Conservation (phyloP, 495 filamentous ascomycete species). For the Bacidia gigantensis region DNA sequence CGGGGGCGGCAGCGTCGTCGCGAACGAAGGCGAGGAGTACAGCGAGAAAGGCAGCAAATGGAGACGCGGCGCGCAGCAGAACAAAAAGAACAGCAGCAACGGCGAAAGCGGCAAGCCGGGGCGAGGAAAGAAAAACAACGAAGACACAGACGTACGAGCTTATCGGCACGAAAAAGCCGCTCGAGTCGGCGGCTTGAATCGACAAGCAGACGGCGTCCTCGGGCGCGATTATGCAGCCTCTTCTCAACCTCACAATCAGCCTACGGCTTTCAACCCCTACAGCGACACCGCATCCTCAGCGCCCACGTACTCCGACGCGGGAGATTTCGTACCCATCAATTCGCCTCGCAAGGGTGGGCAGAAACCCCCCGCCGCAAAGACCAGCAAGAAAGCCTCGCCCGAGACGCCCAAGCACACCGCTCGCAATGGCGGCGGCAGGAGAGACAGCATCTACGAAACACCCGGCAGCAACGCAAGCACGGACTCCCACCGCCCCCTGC, state of each 20-base stretch:
- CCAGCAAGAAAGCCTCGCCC: not conserved
- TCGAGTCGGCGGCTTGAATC: slow-evolving; percentile 74
- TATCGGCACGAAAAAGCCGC: slow-evolving; percentile 79
- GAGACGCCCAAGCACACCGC: slow-evolving; percentile 15
- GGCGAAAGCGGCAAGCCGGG: slow-evolving; percentile 28
- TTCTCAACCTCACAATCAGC: slow-evolving; percentile 9
- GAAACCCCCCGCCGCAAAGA: not conserved
- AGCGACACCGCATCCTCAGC: slow-evolving; percentile 11
- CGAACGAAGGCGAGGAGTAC: slow-evolving; percentile 45
- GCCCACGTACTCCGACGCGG: slow-evolving; percentile 24
- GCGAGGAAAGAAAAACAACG: slow-evolving; percentile 30
- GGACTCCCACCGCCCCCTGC: slow-evolving; percentile 41
- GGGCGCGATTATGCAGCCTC: slow-evolving; percentile 49
- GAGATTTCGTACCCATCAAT: slow-evolving; percentile 10
- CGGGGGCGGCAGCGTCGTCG: slow-evolving; percentile 64
- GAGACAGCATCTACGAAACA: slow-evolving; percentile 32
- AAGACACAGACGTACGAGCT: slow-evolving; percentile 58
- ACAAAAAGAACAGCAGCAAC: slow-evolving; percentile 30
- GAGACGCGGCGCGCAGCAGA: slow-evolving; percentile 30
- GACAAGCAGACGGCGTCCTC: slow-evolving; percentile 55
- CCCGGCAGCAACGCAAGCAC: slow-evolving; percentile 38
- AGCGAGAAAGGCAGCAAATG: slow-evolving; percentile 30
- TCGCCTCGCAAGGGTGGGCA: not conserved
- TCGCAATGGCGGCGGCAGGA: slow-evolving; percentile 17
- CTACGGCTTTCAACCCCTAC: not conserved